These are phyloP conservation scores for Plantago major DNA, from an alignment of 257 asterid genomes.

Conservation along the genomic window DNA sequence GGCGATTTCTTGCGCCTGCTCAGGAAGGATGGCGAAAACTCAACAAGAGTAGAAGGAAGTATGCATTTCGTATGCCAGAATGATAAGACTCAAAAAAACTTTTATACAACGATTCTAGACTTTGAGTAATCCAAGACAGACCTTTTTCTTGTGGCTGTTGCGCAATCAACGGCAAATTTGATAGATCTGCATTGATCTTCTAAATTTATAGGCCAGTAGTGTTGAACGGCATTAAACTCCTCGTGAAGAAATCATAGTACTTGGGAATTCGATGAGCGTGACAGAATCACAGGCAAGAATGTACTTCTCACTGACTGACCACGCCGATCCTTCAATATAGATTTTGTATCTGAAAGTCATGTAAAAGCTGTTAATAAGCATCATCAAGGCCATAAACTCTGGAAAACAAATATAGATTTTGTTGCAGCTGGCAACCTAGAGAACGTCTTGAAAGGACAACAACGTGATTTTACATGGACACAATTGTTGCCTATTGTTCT, in stretches of 20 bases:
- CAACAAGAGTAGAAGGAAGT: not conserved
- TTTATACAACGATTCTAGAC: too few species aligned
- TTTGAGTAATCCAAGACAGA: constrained; percentile 9
- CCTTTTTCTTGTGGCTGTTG: constrained; percentile 49
- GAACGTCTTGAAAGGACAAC: too few species aligned
- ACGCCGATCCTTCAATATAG: constrained; percentile 82
- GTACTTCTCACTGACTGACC: constrained; percentile 98
- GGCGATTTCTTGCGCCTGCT: constrained; percentile 70
- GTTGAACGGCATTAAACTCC: constrained; percentile 77
- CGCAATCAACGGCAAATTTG: constrained; percentile 85
- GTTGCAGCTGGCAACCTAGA: too few species aligned
- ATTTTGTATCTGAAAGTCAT: constrained; percentile 59
- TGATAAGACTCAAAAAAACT: too few species aligned
- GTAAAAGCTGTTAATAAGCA: not conserved
- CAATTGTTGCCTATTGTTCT: too few species aligned
- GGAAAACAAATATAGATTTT: too few species aligned
- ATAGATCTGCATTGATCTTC: constrained; percentile 71
- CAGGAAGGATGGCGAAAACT: not conserved
- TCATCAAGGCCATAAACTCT: not conserved
- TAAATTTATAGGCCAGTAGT: constrained; percentile 79
- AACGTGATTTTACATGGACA: too few species aligned
- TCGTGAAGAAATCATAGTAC: constrained; percentile 76
- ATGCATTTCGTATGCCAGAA: not conserved
- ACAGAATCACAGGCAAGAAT: constrained; percentile 83
- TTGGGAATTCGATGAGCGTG: constrained; percentile 46